Evolutionary conservation across 2,329 filamentous ascomycete genomes (phyloP), one percentile per base, ranked within the genome.

Genomic region (Delphinella strobiligena): DNA sequence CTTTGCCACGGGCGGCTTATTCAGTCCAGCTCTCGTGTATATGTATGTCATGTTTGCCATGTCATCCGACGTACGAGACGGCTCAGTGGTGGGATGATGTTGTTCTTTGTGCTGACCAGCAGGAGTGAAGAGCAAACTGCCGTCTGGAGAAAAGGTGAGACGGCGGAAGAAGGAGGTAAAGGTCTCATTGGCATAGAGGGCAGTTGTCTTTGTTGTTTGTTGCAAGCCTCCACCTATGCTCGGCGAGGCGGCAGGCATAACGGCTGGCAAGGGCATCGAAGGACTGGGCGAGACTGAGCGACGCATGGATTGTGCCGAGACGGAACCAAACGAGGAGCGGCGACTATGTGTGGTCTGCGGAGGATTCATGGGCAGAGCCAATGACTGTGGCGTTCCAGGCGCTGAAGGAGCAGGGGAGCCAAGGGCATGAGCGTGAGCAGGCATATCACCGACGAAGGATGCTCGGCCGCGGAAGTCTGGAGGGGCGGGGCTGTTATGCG

Each of bases 11-110:
- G 91, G 91, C 1, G 91, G 87, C 58, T 93, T 95, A 64, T 95
- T 96, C 54, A 98, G 86, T 17, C 91, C 91, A 19, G 88, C 91
- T 51, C 91, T 74, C 0, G 89, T 95, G 61, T 98, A 98, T 39
- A 98, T 91, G 61, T 98, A 98, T 16, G 98, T 93, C 0, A 91
- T 98, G 56, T 98, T 98, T 51, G 83, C 87, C 37, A 95, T 74
- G 49, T 98, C 89, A 50, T 91, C 89, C 1, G 73, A 73, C 0
- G 77, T 72, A 59, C 88, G 93, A 2, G 69, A 56, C n/a, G 69
- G 64, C 46, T 87, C 82, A 36, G 74, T 74, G 16, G 79, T 66
- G 35, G 77, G 75, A 16, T 69, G 65, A 48, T 85, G 76, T 37
- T 86, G 75, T 2, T 81, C 82, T 57, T 94, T 93, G 62, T 91